Percentiles rank a stretch among this genome's conserved stretches.
Conservation (phyloP, 805 yeast species). For the Ogataea siamensis region DNA sequence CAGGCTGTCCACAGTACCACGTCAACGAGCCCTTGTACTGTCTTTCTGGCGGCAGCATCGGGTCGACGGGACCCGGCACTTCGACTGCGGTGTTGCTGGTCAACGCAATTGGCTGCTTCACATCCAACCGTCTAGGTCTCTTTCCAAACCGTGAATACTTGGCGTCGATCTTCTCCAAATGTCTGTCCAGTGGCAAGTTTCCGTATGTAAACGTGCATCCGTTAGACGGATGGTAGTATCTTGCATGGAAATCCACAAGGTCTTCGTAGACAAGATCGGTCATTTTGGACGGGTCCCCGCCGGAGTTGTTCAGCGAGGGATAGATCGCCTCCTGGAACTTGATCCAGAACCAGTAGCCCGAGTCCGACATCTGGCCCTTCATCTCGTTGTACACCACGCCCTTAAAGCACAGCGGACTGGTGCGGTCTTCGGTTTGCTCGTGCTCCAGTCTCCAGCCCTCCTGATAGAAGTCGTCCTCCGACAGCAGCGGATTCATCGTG, state of each 20-base stretch:
- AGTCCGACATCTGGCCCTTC: constrained; percentile 95
- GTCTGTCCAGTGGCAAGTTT: constrained; percentile 59
- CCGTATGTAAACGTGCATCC: constrained; percentile 88
- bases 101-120: constrained; percentile 49
- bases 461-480: constrained; percentile 80
- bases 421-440: constrained; percentile 52
- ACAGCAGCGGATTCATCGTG: constrained; percentile 76
- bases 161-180: constrained; percentile 54
- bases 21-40: constrained; percentile 83
- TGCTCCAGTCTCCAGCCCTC: constrained; percentile 98
- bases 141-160: constrained; percentile 54
- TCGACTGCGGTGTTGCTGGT: constrained; percentile 34
- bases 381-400: constrained; percentile 98
- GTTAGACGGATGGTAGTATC: constrained; percentile 87
- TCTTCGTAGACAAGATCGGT: constrained; percentile 74
- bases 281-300: constrained; percentile 87
- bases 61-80: constrained; percentile 78
- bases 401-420: constrained; percentile 68
- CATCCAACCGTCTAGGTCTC: constrained; percentile 32
- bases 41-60: constrained; percentile 59
- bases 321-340: constrained; percentile 80
- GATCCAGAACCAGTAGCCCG: constrained; percentile 82
- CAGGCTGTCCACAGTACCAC: constrained; percentile 81
- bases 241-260: constrained; percentile 69
- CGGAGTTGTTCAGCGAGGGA: constrained; percentile 83